Conservation (phyloP, 2,329 filamentous ascomycete genomes). For the Fusarium subtropicale region DNA sequence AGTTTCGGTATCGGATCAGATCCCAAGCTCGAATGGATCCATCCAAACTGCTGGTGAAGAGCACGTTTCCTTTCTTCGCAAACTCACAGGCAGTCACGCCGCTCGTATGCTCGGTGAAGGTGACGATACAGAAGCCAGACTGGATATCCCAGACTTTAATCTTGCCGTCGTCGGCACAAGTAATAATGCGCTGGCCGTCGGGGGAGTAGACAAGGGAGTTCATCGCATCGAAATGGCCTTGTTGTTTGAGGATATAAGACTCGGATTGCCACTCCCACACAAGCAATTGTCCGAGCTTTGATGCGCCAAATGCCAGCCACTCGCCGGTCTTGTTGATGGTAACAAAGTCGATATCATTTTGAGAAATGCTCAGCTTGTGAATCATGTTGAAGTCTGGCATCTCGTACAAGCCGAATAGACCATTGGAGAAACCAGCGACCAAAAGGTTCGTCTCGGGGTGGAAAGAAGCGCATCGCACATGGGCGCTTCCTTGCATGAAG, state of each 20-base stretch:
- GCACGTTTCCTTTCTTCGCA: slow-evolving; percentile 91
- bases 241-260: slow-evolving; percentile 97
- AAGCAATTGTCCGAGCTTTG: slow-evolving; percentile 92
- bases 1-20: slow-evolving; percentile 94
- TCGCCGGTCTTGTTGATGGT: slow-evolving; percentile 94
- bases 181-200: slow-evolving; percentile 92
- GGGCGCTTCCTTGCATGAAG: slow-evolving; percentile 90
- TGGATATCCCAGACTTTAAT: slow-evolving; percentile 98
- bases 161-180: slow-evolving; percentile 95
- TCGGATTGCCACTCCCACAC: slow-evolving; percentile 99
- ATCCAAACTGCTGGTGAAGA: slow-evolving; percentile 95
- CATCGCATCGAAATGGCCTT: slow-evolving; percentile 96
- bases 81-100: slow-evolving; percentile 96
- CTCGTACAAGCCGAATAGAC: slow-evolving; percentile 93
- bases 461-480: slow-evolving; percentile 90
- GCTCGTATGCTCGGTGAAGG: slow-evolving; percentile 95
- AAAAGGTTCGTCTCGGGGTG: slow-evolving; percentile 89
- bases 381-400: slow-evolving; percentile 96
- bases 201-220: slow-evolving; percentile 94
- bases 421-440: slow-evolving; percentile 96
- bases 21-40: slow-evolving; percentile 97
- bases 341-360: slow-evolving; percentile 95
- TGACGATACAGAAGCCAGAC: slow-evolving; percentile 97
- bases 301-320: slow-evolving; percentile 97
- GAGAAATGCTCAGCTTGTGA: slow-evolving; percentile 91